A percentile compares a stretch with the other conserved stretches of the same genome.
Evolutionary conservation across 2,329 filamentous ascomycete genomes (phyloP).

Genomic region (Diplodia intermedia): DNA sequence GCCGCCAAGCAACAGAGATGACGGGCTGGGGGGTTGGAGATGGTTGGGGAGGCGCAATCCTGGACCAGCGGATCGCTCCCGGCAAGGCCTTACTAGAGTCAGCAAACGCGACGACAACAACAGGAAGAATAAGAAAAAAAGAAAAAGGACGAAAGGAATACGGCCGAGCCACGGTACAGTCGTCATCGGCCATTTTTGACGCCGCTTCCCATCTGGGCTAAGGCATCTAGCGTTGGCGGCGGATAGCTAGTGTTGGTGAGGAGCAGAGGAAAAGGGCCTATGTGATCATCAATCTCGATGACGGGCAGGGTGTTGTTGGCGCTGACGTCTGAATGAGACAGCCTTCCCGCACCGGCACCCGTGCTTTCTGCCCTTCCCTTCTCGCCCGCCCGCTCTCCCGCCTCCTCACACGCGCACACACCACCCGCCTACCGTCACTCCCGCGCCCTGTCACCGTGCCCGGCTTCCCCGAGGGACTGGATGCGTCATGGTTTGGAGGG

Average conservation of each 20-base stretch:
- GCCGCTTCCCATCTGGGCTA: neutral
- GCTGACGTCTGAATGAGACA: slow-evolving; percentile 27
- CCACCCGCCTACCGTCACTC: neutral
- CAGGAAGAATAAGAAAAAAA: neutral
- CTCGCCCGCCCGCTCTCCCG: neutral
- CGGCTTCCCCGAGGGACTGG: neutral
- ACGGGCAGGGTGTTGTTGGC: neutral
- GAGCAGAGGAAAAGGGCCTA: too few relatives aligned
- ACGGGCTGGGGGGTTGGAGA: neutral
- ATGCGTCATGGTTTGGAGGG: neutral
- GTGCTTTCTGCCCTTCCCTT: neutral
- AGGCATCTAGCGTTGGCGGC: neutral
- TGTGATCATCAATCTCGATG: slow-evolving; percentile 7
- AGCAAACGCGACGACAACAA: neutral
- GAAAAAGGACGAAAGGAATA: neutral
- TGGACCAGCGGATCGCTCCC: slow-evolving; percentile 3
- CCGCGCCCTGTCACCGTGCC: neutral
- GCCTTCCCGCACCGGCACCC: slow-evolving; percentile 8
- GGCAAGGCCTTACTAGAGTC: slow-evolving; percentile 19
- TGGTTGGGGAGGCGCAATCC: neutral
- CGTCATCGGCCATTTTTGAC: neutral
- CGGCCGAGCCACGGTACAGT: slow-evolving; percentile 10
- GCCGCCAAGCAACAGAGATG: neutral
- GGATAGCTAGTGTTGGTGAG: neutral
- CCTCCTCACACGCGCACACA: neutral